Conservation (phyloP, 78 protist species). For the slime mould (Dictyostelium discoideum) region DNA sequence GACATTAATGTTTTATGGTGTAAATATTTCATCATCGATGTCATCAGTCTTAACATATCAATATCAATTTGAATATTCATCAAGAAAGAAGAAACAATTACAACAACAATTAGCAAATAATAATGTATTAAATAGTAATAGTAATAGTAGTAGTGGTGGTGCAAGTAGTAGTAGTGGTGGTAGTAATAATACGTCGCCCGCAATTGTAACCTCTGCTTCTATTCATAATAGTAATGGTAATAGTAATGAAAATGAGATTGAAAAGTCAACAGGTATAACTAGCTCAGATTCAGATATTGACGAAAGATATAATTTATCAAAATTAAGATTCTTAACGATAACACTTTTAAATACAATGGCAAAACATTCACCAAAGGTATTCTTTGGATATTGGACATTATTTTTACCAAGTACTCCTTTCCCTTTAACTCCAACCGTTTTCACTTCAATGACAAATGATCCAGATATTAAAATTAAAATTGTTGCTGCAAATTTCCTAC, state of each 20-base stretch:
- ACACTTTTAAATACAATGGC: constrained; percentile 22
- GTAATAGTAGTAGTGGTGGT: background rate
- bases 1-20: constrained; percentile 69
- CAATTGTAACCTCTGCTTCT: background rate
- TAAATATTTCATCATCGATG: constrained; percentile 19
- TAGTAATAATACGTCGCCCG: background rate
- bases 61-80: constrained; percentile 35
- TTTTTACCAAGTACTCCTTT: constrained; percentile 39
- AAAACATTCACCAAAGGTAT: constrained; percentile 43
- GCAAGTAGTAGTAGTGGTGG: background rate
- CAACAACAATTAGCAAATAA: background rate
- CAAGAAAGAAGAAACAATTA: background rate
- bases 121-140: background rate
- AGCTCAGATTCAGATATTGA: constrained; percentile 75
- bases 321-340: constrained; percentile 35
- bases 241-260: background rate
- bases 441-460: constrained; percentile 33
- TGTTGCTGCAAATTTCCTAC: constrained; percentile 7
- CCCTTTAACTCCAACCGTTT: constrained; percentile 33
- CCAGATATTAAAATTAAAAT: constrained; percentile 32
- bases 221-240: background rate
- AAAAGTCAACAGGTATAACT: constrained; percentile 36
- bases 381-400: constrained; percentile 50
- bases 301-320: constrained; percentile 37
- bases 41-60: constrained; percentile 28